phyloP scores from a whole-genome alignment of 2,329 filamentous ascomycete genomes.

The Colletotrichum sp. region DNA sequence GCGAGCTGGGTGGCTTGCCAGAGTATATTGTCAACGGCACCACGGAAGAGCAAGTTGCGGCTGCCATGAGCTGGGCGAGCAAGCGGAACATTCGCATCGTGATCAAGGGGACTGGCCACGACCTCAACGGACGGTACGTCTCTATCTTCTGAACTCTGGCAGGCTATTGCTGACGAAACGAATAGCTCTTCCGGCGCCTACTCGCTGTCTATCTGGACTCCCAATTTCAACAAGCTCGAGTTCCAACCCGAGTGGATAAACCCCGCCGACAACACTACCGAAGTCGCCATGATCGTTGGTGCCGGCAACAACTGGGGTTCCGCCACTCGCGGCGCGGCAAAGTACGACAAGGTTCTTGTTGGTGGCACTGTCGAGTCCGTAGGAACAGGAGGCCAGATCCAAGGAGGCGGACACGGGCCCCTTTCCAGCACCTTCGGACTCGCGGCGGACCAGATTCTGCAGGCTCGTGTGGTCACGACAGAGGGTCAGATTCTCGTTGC shows the following conservation, averaged over 20 bases:
- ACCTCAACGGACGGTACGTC: constrained; percentile 61
- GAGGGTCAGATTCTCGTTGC: constrained; percentile 49
- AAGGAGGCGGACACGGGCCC: constrained; percentile 62
- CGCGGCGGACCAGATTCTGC: constrained; percentile 52
- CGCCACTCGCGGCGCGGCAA: constrained; percentile 47
- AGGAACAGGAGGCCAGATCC: constrained; percentile 64
- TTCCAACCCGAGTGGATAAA: neutral
- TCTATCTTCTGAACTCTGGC: neutral
- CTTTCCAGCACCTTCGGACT: constrained; percentile 46
- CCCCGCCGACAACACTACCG: constrained; percentile 1
- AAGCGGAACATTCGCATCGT: constrained; percentile 52
- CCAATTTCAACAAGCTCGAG: constrained; percentile 12
- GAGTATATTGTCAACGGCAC: constrained; percentile 40
- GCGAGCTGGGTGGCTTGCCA: constrained; percentile 33
- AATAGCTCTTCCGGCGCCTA: constrained; percentile 16
- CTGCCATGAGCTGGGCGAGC: constrained; percentile 13
- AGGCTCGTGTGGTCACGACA: constrained; percentile 50
- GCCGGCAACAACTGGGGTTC: constrained; percentile 28
- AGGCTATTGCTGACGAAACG: neutral
- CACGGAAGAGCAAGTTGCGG: constrained; percentile 31
- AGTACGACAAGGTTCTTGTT: constrained; percentile 41
- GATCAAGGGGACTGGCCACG: constrained; percentile 58
- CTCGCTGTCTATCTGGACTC: constrained; percentile 25
- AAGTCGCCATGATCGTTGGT: neutral
- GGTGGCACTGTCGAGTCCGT: constrained; percentile 63